phyloP scores from a whole-genome alignment of 164 flowering plant species.

The Kalanchoe fedtschenkoi region DNA sequence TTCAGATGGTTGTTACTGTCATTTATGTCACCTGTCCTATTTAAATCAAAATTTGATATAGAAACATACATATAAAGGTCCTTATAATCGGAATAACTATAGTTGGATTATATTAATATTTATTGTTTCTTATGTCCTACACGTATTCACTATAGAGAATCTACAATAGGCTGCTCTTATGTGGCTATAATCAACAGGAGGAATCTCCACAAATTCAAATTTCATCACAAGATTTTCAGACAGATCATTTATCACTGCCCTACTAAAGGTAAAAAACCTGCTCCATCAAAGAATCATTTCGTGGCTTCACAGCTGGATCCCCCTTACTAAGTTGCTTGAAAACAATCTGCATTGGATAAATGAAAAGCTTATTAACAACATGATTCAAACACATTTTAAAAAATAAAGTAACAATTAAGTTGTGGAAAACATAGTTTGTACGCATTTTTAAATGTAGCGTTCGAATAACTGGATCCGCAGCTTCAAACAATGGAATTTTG shows the following conservation, averaged over 20 bases:
- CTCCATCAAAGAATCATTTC: background rate
- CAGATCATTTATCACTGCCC: background rate
- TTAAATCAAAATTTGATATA: background rate
- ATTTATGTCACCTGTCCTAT: background rate
- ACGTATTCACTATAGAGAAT: background rate
- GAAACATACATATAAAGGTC: background rate
- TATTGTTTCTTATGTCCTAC: background rate
- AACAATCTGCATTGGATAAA: background rate
- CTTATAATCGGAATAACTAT: background rate
- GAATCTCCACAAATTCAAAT: background rate
- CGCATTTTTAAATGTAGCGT: too few species aligned
- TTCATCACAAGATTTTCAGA: background rate
- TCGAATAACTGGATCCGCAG: too few species aligned
- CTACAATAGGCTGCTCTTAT: background rate
- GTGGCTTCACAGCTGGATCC: constrained; percentile 4
- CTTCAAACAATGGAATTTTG: too few species aligned
- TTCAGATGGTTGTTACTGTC: background rate
- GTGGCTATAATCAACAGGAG: background rate
- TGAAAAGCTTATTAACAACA: background rate
- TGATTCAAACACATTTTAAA: background rate
- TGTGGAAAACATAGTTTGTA: too few species aligned
- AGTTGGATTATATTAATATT: background rate
- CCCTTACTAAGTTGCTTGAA: constrained; percentile 2
- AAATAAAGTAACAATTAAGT: background rate
- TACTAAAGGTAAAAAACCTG: background rate